These are phyloP conservation scores for Phytophthora sansomeana DNA, from an alignment of 352 stramenopile genomes.

Conservation along the genomic window DNA sequence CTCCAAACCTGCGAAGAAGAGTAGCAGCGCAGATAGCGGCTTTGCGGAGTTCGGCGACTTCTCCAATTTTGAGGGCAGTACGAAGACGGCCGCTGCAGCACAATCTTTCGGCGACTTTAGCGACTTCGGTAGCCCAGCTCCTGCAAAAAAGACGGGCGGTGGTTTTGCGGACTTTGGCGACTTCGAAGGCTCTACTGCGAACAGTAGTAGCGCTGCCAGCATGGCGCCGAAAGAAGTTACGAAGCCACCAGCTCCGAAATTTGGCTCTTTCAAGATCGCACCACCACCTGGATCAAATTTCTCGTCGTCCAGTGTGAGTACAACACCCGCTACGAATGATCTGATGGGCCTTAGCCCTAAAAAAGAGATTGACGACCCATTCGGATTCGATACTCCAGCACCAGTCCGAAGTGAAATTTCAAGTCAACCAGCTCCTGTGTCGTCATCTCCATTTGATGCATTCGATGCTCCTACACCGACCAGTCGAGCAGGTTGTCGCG, in stretches of 20 bases:
- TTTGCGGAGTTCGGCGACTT: constrained; percentile 72
- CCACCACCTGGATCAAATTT: constrained; percentile 64
- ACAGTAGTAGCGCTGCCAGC: constrained; percentile 15
- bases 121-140: constrained; percentile 48
- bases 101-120: constrained; percentile 59
- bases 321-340: constrained; percentile 49
- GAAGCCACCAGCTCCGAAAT: constrained; percentile 39
- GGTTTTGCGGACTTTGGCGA: constrained; percentile 65
- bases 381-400: constrained; percentile 58
- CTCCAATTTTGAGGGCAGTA: constrained; percentile 65
- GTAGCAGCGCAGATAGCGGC: constrained; percentile 29
- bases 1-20: constrained; percentile 38
- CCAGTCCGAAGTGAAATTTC: constrained; percentile 17
- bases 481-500: constrained; percentile 23
- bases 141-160: constrained; percentile 29
- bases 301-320: constrained; percentile 34
- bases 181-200: constrained; percentile 43
- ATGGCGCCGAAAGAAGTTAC: constrained; percentile 36
- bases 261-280: constrained; percentile 77
- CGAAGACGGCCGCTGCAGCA: constrained; percentile 33
- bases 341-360: constrained; percentile 74
- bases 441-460: constrained; percentile 51
- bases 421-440: constrained; percentile 17
- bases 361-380: constrained; percentile 55
- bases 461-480: constrained; percentile 42